A percentile compares a stretch with the other conserved stretches of the same genome.
Evolutionary conservation across 2,329 filamentous ascomycete species (phyloP).

Genomic region (Arthrobotrys pseudoclavata): DNA sequence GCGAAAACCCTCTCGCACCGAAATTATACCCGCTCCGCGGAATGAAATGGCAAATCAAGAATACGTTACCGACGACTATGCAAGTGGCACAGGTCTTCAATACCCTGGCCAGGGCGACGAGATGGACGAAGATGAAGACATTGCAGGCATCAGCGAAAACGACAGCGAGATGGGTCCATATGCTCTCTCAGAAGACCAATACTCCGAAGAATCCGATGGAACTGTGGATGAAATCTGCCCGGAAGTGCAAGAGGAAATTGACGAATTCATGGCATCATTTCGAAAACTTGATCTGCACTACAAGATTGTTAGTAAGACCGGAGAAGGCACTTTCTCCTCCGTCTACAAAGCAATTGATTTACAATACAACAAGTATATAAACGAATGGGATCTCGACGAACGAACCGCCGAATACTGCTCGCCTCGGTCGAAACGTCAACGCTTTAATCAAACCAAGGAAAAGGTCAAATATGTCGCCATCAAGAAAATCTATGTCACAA

Average conservation of each 20-base stretch:
- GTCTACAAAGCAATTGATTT: slow-evolving; percentile 99
- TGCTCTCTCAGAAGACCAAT: slow-evolving; percentile 50
- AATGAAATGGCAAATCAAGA: slow-evolving; percentile 1
- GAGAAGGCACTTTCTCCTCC: slow-evolving; percentile 99
- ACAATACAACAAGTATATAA: slow-evolving; percentile 83
- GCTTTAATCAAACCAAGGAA: slow-evolving; percentile 64
- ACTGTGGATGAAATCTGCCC: slow-evolving; percentile 68
- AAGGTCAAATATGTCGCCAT: slow-evolving; percentile 88
- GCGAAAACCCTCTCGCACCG: slow-evolving; percentile 18
- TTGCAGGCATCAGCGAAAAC: slow-evolving; percentile 14
- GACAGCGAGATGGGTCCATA: slow-evolving; percentile 25
- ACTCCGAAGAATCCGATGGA: slow-evolving; percentile 62
- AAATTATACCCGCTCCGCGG: neutral
- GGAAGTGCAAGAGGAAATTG: slow-evolving; percentile 85
- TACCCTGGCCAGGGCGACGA: slow-evolving; percentile 64
- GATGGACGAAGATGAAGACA: slow-evolving; percentile 18
- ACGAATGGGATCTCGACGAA: slow-evolving; percentile 82
- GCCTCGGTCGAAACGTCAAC: slow-evolving; percentile 62
- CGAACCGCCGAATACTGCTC: slow-evolving; percentile 71
- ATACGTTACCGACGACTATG: slow-evolving; percentile 33
- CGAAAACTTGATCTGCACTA: slow-evolving; percentile 86
- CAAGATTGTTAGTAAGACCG: slow-evolving; percentile 94
- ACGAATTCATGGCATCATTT: slow-evolving; percentile 83
- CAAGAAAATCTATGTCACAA: slow-evolving; percentile 99
- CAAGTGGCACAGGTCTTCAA: slow-evolving; percentile 59